Conservation (phyloP, 176 grass and related monocot species). For the Zea luxurians region DNA sequence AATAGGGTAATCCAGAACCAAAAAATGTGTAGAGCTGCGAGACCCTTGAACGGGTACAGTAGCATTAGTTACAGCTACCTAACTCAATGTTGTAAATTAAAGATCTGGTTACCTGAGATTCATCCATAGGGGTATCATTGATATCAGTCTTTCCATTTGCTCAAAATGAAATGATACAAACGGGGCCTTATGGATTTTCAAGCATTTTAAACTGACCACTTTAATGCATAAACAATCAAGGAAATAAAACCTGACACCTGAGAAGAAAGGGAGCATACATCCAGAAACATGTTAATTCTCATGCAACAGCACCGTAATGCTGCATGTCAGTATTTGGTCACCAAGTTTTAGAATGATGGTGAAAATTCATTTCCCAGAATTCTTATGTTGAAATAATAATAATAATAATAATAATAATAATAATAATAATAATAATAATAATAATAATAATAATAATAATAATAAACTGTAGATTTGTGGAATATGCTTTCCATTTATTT, state of each 20-base stretch:
- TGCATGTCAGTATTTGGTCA: not conserved
- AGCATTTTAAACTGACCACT: too few species aligned
- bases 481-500: constrained; percentile 5
- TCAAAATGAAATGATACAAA: too few species aligned
- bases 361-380: not conserved
- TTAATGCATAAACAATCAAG: not conserved
- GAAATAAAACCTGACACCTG: not conserved
- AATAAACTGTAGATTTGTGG: not conserved
- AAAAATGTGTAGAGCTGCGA: not conserved
- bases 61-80: constrained; percentile 1
- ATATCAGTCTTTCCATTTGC: constrained; percentile 55
- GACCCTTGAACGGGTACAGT: not conserved
- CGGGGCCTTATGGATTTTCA: too few species aligned
- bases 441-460: too few species aligned
- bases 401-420: too few species aligned
- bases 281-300: not conserved
- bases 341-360: not conserved
- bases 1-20: not conserved
- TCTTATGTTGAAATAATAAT: too few species aligned
- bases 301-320: not conserved
- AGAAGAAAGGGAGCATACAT: not conserved
- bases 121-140: constrained; percentile 59
- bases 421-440: too few species aligned
- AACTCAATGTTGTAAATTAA: not conserved
- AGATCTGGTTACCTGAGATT: constrained; percentile 50